A percentile compares a stretch with the other conserved stretches of the same genome.
These are phyloP conservation scores for Melastoma candidum DNA, from an alignment of 441 rosid genomes.

Conservation along the genomic window DNA sequence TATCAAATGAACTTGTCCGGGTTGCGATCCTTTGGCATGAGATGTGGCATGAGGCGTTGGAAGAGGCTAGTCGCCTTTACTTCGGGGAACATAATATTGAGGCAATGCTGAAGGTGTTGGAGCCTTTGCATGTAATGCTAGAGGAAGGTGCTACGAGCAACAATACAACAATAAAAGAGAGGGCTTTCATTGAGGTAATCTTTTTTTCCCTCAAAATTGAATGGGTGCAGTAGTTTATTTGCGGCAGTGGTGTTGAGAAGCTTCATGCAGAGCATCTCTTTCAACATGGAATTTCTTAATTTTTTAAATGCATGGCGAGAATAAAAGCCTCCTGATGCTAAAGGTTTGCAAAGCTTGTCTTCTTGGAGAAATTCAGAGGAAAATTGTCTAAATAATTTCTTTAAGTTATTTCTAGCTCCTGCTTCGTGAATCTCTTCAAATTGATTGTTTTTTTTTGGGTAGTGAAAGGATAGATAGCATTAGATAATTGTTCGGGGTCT, in stretches of 20 bases:
- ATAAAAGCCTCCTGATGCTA: too few relatives aligned
- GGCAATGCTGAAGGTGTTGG: constrained; percentile 94
- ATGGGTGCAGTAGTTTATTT: too few relatives aligned
- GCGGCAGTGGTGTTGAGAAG: too few relatives aligned
- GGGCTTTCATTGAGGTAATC: constrained; percentile 92
- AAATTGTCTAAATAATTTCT: too few relatives aligned
- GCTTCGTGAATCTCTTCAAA: too few relatives aligned
- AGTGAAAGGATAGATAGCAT: too few relatives aligned
- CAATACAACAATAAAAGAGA: constrained; percentile 74
- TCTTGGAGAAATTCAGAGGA: too few relatives aligned
- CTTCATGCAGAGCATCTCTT: too few relatives aligned
- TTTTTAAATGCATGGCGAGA: too few relatives aligned
- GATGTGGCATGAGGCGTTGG: constrained; percentile 94
- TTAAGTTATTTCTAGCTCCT: too few relatives aligned
- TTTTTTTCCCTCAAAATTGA: not conserved
- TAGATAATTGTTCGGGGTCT: constrained; percentile 3
- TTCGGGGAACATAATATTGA: constrained; percentile 98
- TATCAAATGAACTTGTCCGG: constrained; percentile 85
- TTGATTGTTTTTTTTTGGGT: not conserved
- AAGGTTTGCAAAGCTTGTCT: too few relatives aligned
- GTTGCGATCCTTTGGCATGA: constrained; percentile 99
- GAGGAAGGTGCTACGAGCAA: constrained; percentile 85
- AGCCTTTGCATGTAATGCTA: constrained; percentile 90
- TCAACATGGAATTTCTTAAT: too few relatives aligned
- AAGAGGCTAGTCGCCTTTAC: constrained; percentile 99